Percentiles rank a stretch among this genome's conserved stretches.
Evolutionary conservation across 768 basidiomycete genomes (phyloP).

Genomic region (Rhizopogon rudus): DNA sequence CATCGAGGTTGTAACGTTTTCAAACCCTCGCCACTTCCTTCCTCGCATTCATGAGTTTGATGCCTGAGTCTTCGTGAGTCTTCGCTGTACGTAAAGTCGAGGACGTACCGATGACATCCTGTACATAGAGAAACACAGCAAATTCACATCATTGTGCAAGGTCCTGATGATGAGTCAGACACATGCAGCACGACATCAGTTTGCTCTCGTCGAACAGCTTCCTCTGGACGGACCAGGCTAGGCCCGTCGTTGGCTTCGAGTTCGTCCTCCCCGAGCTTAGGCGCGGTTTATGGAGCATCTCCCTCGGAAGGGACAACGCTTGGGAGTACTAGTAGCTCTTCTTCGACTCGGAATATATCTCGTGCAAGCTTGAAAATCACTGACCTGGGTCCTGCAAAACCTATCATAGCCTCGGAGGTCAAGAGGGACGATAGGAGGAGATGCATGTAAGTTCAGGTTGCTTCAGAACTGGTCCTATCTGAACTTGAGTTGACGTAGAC

Average conservation of each 20-base stretch:
- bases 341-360: background rate
- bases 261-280: background rate
- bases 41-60: background rate
- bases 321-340: background rate
- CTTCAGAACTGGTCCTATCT: background rate
- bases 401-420: background rate
- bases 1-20: background rate
- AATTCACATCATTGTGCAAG: background rate
- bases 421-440: slow-evolving; percentile 1
- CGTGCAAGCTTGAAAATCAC: background rate
- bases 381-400: background rate
- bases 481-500: background rate
- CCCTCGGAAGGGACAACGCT: background rate
- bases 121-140: background rate
- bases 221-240: background rate
- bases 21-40: background rate
- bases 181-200: background rate
- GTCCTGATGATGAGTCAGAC: background rate
- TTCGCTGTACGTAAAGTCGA: background rate
- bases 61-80: background rate
- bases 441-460: background rate
- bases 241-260: background rate
- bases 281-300: background rate
- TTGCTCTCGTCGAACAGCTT: background rate
- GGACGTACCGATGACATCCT: background rate